Conservation (phyloP, 129 eudicot genomes). For the Kitagawia praeruptora region DNA sequence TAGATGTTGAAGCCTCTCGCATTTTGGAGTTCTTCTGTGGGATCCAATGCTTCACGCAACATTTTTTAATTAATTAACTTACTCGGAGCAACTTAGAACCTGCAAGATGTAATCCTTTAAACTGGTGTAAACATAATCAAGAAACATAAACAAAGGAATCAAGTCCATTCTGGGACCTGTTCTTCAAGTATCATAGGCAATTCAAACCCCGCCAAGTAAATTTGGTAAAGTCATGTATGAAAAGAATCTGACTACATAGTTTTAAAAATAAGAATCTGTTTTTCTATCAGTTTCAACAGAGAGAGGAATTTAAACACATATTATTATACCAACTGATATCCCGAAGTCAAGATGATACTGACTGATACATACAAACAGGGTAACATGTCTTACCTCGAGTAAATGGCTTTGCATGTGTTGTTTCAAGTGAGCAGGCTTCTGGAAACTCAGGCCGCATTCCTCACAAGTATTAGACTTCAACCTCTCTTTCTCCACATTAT, state of each 20-base stretch:
- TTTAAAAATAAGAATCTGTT: not conserved
- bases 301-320: not conserved
- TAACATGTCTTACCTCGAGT: slow-evolving; percentile 45
- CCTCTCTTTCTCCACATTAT: slow-evolving; percentile 18
- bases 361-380: not conserved
- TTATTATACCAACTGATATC: not conserved
- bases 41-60: slow-evolving; percentile 99
- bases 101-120: slow-evolving; percentile 25
- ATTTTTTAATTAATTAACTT: slow-evolving; percentile 11
- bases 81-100: slow-evolving; percentile 15
- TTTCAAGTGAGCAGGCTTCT: slow-evolving; percentile 74
- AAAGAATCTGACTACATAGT: not conserved
- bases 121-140: not conserved
- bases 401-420: slow-evolving; percentile 95
- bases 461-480: slow-evolving; percentile 45
- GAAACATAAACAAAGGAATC: not conserved
- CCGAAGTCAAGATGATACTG: not conserved
- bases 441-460: slow-evolving; percentile 66
- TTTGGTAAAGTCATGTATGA: not conserved
- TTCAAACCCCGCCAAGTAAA: not conserved
- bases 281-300: not conserved
- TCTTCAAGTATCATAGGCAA: not conserved
- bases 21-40: slow-evolving; percentile 93
- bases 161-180: not conserved
- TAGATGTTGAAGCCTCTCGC: slow-evolving; percentile 53